Percentiles rank a stretch among this genome's conserved stretches.
Evolutionary conservation across 176 grass and related monocot species (phyloP).

Genomic region (Lolium rigidum): DNA sequence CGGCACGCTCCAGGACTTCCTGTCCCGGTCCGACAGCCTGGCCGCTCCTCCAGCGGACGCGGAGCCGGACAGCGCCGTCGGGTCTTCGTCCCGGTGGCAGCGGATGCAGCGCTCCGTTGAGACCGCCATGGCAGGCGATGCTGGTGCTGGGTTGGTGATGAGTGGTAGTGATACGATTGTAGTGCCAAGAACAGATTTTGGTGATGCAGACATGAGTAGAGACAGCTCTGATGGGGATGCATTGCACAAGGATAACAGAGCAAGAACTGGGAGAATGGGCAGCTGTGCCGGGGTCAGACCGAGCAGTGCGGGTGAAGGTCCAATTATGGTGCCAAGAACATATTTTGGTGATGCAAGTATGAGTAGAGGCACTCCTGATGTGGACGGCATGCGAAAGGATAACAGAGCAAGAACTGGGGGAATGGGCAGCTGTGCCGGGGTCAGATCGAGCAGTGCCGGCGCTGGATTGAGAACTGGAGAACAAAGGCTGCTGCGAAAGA

Average conservation of each 20-base stretch:
- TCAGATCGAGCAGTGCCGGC: constrained; percentile 36
- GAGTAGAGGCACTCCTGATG: constrained; percentile 27
- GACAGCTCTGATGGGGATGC: constrained; percentile 9
- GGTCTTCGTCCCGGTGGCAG: not conserved
- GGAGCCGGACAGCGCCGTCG: not conserved
- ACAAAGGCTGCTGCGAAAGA: constrained; percentile 55
- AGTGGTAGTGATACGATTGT: constrained; percentile 1
- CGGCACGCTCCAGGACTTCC: constrained; percentile 48
- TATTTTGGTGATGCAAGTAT: constrained; percentile 28
- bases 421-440: not conserved
- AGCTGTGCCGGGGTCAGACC: constrained; percentile 34
- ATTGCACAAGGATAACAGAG: constrained; percentile 9
- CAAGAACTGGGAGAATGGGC: constrained; percentile 15
- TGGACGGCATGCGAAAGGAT: not conserved
- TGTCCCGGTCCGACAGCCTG: constrained; percentile 39
- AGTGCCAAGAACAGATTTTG: constrained; percentile 32
- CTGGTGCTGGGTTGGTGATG: not conserved
- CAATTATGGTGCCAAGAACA: constrained; percentile 30
- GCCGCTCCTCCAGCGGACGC: not conserved
- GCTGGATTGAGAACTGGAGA: constrained; percentile 27
- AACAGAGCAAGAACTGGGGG: constrained; percentile 24
- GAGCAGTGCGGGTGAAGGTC: constrained; percentile 5
- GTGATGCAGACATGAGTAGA: constrained; percentile 28
- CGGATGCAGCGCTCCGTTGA: not conserved
- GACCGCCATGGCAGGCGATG: not conserved